These are phyloP conservation scores for Lecanicillium sp. DNA, from an alignment of 2,329 filamentous ascomycete genomes.

Conservation along the genomic window DNA sequence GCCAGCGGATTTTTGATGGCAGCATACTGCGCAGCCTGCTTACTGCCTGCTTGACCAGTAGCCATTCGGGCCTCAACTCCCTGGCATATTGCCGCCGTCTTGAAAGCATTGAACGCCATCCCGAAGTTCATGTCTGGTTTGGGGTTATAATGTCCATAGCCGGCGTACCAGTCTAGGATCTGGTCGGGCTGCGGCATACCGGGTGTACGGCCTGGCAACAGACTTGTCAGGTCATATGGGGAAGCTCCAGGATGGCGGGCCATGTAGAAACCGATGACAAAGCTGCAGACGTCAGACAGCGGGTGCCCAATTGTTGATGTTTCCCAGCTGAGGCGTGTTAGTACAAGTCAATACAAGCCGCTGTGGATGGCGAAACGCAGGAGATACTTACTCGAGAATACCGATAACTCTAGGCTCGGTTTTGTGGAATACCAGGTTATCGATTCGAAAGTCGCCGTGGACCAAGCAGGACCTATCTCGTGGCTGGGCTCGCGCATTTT, in stretches of 20 bases:
- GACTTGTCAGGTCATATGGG: constrained; percentile 30
- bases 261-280: constrained; percentile 32
- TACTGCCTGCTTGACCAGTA: constrained; percentile 80
- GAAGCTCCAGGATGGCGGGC: neutral
- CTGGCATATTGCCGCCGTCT: constrained; percentile 61
- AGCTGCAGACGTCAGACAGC: constrained; percentile 73
- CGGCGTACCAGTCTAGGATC: constrained; percentile 36
- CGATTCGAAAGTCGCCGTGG: constrained; percentile 86
- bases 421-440: constrained; percentile 75
- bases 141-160: constrained; percentile 63
- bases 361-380: neutral
- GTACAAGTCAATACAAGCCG: neutral
- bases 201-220: constrained; percentile 56
- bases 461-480: constrained; percentile 66
- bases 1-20: constrained; percentile 65
- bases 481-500: constrained; percentile 56
- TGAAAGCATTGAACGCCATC: constrained; percentile 56
- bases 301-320: constrained; percentile 90
- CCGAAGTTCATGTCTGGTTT: constrained; percentile 55
- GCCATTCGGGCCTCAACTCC: constrained; percentile 89
- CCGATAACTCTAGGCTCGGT: constrained; percentile 76
- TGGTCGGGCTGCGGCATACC: constrained; percentile 49
- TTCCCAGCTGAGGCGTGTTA: constrained; percentile 60
- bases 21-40: constrained; percentile 68
- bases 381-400: constrained; percentile 60